Evolutionary conservation across 106 monocot species (phyloP).

Genomic region (Triglochin maritima): DNA sequence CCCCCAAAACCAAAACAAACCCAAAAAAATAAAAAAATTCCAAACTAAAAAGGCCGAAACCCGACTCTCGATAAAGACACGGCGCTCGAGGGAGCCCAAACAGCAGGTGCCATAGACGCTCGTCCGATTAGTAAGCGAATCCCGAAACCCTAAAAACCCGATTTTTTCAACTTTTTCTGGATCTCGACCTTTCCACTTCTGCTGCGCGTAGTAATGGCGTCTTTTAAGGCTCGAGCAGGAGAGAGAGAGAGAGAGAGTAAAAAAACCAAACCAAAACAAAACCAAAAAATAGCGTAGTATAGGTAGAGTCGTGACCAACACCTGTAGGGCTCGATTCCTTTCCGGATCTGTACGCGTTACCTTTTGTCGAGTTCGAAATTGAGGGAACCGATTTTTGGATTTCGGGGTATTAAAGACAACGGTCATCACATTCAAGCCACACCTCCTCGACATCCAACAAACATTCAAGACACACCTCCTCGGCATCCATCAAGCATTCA

Average conservation of each 20-base stretch:
- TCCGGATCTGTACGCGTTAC: too few relatives aligned
- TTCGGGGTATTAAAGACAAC: too few relatives aligned
- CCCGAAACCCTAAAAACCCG: not conserved
- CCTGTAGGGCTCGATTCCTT: too few relatives aligned
- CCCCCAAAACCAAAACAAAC: not conserved
- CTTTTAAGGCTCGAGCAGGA: not conserved
- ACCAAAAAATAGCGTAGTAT: not conserved
- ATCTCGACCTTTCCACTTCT: not conserved
- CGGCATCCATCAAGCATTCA: too few relatives aligned
- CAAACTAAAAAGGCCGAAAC: not conserved
- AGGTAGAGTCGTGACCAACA: not conserved
- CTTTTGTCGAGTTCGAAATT: too few relatives aligned
- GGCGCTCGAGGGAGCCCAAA: not conserved
- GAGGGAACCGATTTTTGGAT: too few relatives aligned
- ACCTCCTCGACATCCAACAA: too few relatives aligned
- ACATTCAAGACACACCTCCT: too few relatives aligned
- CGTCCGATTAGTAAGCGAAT: not conserved
- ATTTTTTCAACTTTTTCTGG: not conserved
- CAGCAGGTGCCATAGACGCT: not conserved
- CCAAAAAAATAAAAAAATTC: not conserved
- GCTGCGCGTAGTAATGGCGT: slow-evolving; percentile 1
- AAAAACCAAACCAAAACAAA: not conserved
- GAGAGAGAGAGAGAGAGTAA: not conserved
- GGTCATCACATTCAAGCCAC: too few relatives aligned
- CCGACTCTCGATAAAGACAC: not conserved